Evolutionary conservation across 2,329 filamentous ascomycete genomes (phyloP).

Genomic region (Torrubiella hemipterigena): DNA sequence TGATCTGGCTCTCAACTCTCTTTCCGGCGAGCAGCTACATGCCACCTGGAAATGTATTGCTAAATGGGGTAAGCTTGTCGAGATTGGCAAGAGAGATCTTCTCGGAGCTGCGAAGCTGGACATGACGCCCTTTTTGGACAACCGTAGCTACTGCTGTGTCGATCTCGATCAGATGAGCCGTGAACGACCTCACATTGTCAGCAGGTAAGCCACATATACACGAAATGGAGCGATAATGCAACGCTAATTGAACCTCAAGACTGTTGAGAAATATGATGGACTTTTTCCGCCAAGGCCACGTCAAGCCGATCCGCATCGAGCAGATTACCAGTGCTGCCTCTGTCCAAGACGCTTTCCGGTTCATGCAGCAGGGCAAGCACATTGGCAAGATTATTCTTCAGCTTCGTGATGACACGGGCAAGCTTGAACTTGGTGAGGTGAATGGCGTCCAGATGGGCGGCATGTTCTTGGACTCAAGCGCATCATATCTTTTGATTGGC

Average conservation of each 20-base stretch:
- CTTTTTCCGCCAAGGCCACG: slow-evolving; percentile 7
- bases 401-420: not conserved
- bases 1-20: slow-evolving; percentile 16
- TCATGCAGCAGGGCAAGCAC: slow-evolving; percentile 22
- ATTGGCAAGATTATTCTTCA: slow-evolving; percentile 24
- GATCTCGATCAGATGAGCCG: not conserved
- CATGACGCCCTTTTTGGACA: slow-evolving; percentile 8
- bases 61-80: slow-evolving; percentile 18
- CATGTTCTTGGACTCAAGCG: slow-evolving; percentile 8
- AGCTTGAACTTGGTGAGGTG: not conserved
- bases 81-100: slow-evolving; percentile 16
- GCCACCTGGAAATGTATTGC: slow-evolving; percentile 16
- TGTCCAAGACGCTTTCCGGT: slow-evolving; percentile 20
- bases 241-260: too few species aligned
- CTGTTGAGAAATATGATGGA: not conserved
- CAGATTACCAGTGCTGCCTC: slow-evolving; percentile 10
- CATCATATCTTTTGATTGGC: slow-evolving; percentile 34
- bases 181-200: not conserved
- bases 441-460: not conserved
- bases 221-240: too few species aligned
- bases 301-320: slow-evolving; percentile 18
- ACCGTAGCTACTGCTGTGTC: slow-evolving; percentile 2
- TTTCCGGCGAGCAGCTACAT: slow-evolving; percentile 11
- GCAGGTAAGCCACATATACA: too few species aligned
- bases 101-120: slow-evolving; percentile 17